Percentiles rank a stretch among this genome's conserved stretches.
Conservation (phyloP, 805 yeast species). For the Candida takata region DNA sequence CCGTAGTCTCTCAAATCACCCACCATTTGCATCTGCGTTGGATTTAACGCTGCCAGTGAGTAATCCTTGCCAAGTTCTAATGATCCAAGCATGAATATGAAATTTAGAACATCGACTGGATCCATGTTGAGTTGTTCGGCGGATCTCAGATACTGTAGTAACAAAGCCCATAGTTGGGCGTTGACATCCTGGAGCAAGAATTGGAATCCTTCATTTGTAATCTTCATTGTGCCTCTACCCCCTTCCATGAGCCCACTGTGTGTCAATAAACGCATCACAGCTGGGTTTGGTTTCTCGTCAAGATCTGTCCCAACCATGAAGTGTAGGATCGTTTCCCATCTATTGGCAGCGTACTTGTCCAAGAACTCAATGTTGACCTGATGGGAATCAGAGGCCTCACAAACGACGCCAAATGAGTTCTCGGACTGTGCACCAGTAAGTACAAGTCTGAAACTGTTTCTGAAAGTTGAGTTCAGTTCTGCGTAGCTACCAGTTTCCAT, state of each 20-base stretch:
- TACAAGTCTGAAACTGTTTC: constrained; percentile 71
- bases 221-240: constrained; percentile 39
- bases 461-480: constrained; percentile 64
- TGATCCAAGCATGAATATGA: constrained; percentile 89
- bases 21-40: constrained; percentile 79
- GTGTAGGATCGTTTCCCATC: constrained; percentile 94
- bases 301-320: constrained; percentile 94
- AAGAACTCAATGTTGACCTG: constrained; percentile 58
- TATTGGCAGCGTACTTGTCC: constrained; percentile 72
- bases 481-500: constrained; percentile 45
- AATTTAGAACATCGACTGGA: constrained; percentile 91
- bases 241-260: constrained; percentile 89
- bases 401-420: constrained; percentile 71
- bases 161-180: constrained; percentile 89
- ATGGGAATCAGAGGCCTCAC: constrained; percentile 47
- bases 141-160: constrained; percentile 80
- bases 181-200: constrained; percentile 87
- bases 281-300: constrained; percentile 63
- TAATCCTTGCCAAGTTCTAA: constrained; percentile 87
- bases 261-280: constrained; percentile 67
- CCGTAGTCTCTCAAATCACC: constrained; percentile 91
- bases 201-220: constrained; percentile 91
- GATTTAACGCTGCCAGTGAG: constrained; percentile 59
- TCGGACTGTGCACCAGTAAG: constrained; percentile 69
- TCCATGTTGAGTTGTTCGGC: constrained; percentile 85